Evolutionary conservation across 202 grass and related monocot genomes (phyloP).

Genomic region (Saccharum hybrid): DNA sequence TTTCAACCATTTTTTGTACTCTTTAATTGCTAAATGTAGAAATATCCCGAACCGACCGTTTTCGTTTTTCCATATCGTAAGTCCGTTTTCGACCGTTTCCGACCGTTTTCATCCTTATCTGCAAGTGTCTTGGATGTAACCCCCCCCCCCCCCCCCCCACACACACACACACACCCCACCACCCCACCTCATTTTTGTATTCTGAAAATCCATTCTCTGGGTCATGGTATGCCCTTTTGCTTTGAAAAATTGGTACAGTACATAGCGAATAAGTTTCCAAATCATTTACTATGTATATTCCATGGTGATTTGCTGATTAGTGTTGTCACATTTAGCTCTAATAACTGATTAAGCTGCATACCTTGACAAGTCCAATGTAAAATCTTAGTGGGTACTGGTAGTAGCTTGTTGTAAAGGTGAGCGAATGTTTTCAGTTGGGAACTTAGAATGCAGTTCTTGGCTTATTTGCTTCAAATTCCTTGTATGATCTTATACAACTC

Average conservation of each 20-base stretch:
- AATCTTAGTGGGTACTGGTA: neutral
- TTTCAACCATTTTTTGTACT: too few relatives aligned
- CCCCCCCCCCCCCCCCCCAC: too few relatives aligned
- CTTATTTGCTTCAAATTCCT: neutral
- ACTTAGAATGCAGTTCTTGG: neutral
- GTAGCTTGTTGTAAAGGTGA: slow-evolving; percentile 10
- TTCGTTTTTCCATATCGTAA: too few relatives aligned
- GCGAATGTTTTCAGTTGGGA: neutral
- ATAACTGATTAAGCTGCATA: neutral
- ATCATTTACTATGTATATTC: neutral
- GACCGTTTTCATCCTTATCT: too few relatives aligned
- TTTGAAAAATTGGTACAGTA: neutral
- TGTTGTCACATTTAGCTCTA: neutral
- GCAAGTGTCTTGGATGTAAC: neutral
- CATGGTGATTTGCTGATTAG: neutral
- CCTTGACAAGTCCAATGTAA: neutral
- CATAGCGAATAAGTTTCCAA: neutral
- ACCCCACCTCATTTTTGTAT: neutral
- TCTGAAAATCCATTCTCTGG: neutral
- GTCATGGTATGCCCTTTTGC: neutral
- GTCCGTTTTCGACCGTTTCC: too few relatives aligned
- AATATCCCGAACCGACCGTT: too few relatives aligned
- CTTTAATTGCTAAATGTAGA: too few relatives aligned
- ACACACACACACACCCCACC: too few relatives aligned
- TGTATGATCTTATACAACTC: neutral